Base-by-base conservation (phyloP, 371 early-diverging fungal species). In the Apophysomyces sp. region DNA sequence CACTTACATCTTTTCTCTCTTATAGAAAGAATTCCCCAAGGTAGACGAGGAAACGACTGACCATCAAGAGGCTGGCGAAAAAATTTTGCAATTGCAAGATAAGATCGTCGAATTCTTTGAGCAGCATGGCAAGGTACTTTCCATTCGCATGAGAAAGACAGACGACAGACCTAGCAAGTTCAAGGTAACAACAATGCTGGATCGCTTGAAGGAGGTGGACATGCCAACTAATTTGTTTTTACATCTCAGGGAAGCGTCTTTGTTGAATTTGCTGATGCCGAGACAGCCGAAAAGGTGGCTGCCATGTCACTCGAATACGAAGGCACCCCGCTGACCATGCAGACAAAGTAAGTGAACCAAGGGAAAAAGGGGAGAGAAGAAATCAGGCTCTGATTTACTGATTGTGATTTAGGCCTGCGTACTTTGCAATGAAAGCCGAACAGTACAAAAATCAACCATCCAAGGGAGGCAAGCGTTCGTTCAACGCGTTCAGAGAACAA, bases 81-180 rank as follows among this genome's bases (percentile, higher is more conserved):
- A 69, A 44, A 65, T 78, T 6, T 74, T 83, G 29, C 64, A 76
- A 0, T 68, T 82, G n/a, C 86, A 86, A 62, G 79, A 86, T 44
- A 77, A 86, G 60, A 65, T 86, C 51, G 86, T 86, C 39, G 81
- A 82, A 62, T 74, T 72, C 60, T 89, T 89, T 36, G 40, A 61
- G 32, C 37, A 73, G 53, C 63, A 73, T 21, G 89, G 81, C 40
- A 73, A 79, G 34, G 84, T 87, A 16, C 67, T 75, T 57, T 67
- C 78, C 69, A 74, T 88, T 41, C 86, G 91, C 66, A 71, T 89
- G 69, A 85, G 88, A 63, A 86, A 88, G 61, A 74, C 74, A 52
- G 65, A 78, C 30, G 78, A 73, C 8, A 70, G 70, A 44, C 77
- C 66, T 12, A 75, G 73, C 69, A 84, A 85, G 31, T 71, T 77